Evolutionary conservation across 192 early-diverging fungal genomes (phyloP), one percentile per base, ranked within the genome.

Genomic region (Backusella morwellensis): DNA sequence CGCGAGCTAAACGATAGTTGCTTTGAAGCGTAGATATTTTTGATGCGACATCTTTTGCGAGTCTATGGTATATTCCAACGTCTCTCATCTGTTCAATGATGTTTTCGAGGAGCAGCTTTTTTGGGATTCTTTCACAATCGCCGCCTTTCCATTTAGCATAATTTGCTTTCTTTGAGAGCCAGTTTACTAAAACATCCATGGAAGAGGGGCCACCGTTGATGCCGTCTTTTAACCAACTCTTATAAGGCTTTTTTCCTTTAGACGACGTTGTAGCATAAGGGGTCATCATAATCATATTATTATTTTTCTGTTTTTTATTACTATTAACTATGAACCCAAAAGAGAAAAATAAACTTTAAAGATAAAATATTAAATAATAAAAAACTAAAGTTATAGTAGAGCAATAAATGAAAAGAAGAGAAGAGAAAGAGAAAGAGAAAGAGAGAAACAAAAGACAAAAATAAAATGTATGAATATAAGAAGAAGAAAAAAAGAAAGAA

Each of bases 1-100:
- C 78, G 38, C 78, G 73, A 50, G 78, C 78, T n/a, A 73, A 40
- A 56, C 78, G 73, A 70, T 79, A 79, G 41, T 79, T 79, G 29
- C 78, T 79, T 54, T 79, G 78, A 14, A 79, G 67, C 35, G 78
- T 79, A 29, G 78, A 79, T 70, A 79, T 79, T 63, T 79, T 79
- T 35, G 66, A 69, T 29, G 78, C 78, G 4, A 79, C 69, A 41
- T 79, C 78, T 66, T 79, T 79, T 8, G 78, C 78, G 9, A 79
- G 67, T 67, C 78, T 73, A 40, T 79, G 78, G 32, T 79, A 70
- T n/a, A 79, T 79, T 19, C 73, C 78, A 44, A 63, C 68, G 70
- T 79, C 73, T 38, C 78, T 74, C 78, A 79, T 79, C 44, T 59
- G 41, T 35, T 79, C 78, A 63, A 79, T 59, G 32, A 79, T 79